Base-by-base conservation (phyloP, 176 grass and related monocot genomes). In the Carex kokanica region DNA sequence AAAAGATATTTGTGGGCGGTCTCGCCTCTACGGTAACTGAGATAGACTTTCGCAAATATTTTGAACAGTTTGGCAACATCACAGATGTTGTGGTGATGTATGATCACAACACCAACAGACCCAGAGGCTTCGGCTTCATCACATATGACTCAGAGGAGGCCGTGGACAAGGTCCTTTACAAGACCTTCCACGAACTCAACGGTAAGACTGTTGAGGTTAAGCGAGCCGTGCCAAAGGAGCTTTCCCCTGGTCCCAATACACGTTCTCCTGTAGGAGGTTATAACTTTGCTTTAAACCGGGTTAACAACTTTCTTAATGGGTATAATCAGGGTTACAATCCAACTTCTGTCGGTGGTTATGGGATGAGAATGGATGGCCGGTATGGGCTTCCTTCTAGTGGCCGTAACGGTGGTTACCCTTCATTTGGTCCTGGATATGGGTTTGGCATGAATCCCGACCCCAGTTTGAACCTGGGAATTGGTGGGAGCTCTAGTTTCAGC, bases 171-270 rank as follows among this genome's bases (percentile, higher is more conserved):
- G 95, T 83, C 64, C 86, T 98, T 73, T 84, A 91, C 87, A 98
- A 93, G 59, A 98, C 81, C n/a, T 94, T 98, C 68, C 95, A 98
- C 64, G 92, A 98, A 84, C 84, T 98, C 14, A 94, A 98, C 78
- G 90, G 92, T 75, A 98, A 98, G 84, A 94, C 88, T 88, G 89
- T 98, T 41, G 95, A 98, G 78, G 92, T 98, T 41, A 94, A 98
- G 88, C 80, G 89, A 21, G 92, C 95, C 18, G 90, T 94, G 85
- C 92, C 92, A 11, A 98, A 94, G 83, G 92, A 98, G 79, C 78
- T 91, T 49, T 92, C 88, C 11, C 92, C 90, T 78, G 84, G 92
- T 55, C 95, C 92, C 31, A 94, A 72, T 55, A 81, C 91, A 86
- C 85, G 90, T 40, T 94, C 92, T 77, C 92, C 88, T 71, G 83